Percentiles rank a stretch among this genome's conserved stretches.
phyloP scores from a whole-genome alignment of 2,329 filamentous ascomycete genomes.

The Pezizomycotina sp. region DNA sequence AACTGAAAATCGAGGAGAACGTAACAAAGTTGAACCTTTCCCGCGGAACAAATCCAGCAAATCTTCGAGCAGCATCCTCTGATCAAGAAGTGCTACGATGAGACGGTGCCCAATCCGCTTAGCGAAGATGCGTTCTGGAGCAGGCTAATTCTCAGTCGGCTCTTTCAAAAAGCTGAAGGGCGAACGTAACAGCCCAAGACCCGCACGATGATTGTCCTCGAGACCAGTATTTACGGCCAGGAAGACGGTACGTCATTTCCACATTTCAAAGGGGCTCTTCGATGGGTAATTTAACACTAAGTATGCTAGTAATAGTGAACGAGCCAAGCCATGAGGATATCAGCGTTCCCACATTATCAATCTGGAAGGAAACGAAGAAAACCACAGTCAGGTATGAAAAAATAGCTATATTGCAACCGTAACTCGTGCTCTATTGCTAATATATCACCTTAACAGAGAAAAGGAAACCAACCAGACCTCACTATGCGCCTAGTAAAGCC shows the following conservation, averaged over 20 bases:
- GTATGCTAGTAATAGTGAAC: constrained; percentile 25
- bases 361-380: constrained; percentile 83
- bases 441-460: constrained; percentile 39
- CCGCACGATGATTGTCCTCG: constrained; percentile 60
- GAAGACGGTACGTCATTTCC: constrained; percentile 36
- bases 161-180: constrained; percentile 87
- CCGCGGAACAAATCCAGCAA: constrained; percentile 77
- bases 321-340: constrained; percentile 41
- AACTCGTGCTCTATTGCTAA: not conserved
- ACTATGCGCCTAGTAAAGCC: constrained; percentile 67
- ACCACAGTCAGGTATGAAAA: constrained; percentile 44
- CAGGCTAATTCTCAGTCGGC: constrained; percentile 75
- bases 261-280: not conserved
- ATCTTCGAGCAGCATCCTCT: constrained; percentile 89
- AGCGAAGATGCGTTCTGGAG: constrained; percentile 77
- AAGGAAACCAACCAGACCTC: constrained; percentile 71
- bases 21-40: constrained; percentile 68
- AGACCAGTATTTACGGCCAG: constrained; percentile 67
- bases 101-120: constrained; percentile 71
- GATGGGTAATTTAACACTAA: not conserved
- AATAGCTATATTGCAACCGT: not conserved
- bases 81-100: constrained; percentile 78
- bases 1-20: constrained; percentile 58
- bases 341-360: constrained; percentile 81
- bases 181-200: constrained; percentile 66